Percentiles rank a stretch among this genome's conserved stretches.
phyloP scores from a whole-genome alignment of 768 basidiomycete genomes.

The Termitomyces bulborhizus region DNA sequence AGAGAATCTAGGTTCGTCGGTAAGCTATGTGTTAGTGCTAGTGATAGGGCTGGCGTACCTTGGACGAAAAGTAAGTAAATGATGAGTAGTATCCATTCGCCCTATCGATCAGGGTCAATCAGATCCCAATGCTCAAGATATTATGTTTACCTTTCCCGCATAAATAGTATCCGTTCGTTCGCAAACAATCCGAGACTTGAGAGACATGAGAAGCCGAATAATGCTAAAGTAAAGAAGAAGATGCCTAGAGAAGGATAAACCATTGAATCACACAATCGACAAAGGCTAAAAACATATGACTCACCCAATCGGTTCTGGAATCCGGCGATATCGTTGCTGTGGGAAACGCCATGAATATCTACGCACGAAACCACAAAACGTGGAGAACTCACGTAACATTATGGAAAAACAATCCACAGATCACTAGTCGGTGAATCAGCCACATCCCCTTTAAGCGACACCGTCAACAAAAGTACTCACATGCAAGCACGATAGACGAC shows the following conservation, averaged over 20 bases:
- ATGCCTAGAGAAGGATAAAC: constrained; percentile 43
- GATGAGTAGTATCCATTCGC: constrained; percentile 98
- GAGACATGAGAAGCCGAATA: constrained; percentile 96
- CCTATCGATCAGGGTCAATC: constrained; percentile 30
- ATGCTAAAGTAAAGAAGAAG: constrained; percentile 95
- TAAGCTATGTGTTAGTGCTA: not conserved
- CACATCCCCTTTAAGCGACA: not conserved
- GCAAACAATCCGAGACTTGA: constrained; percentile 93
- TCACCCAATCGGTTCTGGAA: constrained; percentile 94
- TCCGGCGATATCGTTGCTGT: constrained; percentile 86
- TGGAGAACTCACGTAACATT: constrained; percentile 58
- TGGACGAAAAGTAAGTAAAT: constrained; percentile 94
- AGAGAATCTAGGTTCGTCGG: constrained; percentile 58
- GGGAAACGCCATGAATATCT: not conserved
- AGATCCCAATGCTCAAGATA: not conserved
- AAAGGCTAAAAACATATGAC: constrained; percentile 6
- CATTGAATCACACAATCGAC: not conserved
- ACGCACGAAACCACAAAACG: not conserved
- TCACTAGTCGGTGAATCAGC: constrained; percentile 37
- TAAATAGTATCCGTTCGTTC: constrained; percentile 92
- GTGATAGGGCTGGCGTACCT: constrained; percentile 35
- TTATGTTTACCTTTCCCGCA: constrained; percentile 81
- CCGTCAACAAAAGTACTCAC: constrained; percentile 43
- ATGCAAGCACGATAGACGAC: constrained; percentile 74
- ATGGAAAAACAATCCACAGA: constrained; percentile 93